phyloP scores from a whole-genome alignment of 176 grass and related monocot species.

The Triticum turgidum region DNA sequence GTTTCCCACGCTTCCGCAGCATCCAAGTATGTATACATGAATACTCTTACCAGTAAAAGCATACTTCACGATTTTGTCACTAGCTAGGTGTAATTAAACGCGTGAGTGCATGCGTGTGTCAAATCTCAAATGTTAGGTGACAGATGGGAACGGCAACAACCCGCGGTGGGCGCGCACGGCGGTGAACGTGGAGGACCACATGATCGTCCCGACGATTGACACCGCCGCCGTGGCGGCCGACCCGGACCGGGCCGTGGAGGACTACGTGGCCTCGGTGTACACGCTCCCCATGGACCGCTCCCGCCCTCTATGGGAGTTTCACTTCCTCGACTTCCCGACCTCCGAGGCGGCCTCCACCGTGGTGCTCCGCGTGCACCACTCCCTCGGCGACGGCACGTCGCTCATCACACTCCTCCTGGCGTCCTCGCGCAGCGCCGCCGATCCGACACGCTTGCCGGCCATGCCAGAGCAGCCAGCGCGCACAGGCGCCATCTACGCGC shows the following conservation, averaged over 20 bases:
- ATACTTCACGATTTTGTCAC: no score
- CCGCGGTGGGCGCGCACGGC: constrained; percentile 41
- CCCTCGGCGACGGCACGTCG: background rate
- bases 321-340: background rate
- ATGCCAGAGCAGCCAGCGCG: background rate
- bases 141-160: no score
- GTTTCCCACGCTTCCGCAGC: no score
- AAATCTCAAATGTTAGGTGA: no score
- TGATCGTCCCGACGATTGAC: constrained; percentile 53
- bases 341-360: background rate
- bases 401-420: background rate
- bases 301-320: background rate
- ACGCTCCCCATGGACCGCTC: constrained; percentile 36
- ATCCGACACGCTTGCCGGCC: background rate
- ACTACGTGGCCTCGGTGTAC: constrained; percentile 72
- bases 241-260: constrained; percentile 56
- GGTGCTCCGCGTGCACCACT: background rate
- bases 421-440: background rate
- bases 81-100: no score
- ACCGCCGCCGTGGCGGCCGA: background rate
- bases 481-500: background rate
- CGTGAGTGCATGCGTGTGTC: no score
- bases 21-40: no score
- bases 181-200: constrained; percentile 56
- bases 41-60: no score